Base-by-base conservation (phyloP, 2,329 filamentous ascomycete species). In the Ceratocystis ficicola region DNA sequence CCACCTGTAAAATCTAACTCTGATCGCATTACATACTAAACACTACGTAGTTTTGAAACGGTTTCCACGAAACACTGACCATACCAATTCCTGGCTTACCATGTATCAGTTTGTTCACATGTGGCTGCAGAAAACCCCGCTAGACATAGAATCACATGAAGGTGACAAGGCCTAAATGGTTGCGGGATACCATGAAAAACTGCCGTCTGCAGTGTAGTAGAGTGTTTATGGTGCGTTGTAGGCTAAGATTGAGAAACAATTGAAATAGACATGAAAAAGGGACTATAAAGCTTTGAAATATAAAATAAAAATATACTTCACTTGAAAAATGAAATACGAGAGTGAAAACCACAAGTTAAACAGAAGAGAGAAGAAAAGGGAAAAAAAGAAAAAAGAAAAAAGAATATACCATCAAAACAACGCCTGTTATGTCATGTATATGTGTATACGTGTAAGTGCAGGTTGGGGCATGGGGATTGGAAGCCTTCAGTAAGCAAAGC, bases 321-420 rank as follows among this genome's bases (percentile, higher is more conserved):
- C 10, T 41, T 41, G 36, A 4, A 41, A 5, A 41, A 41, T 41
- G 10, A 41, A 41, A 41, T 41, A 41, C 10, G 3, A 22, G 5
- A 22, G n/a, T 50, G 2, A 50, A 20, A 22, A 50, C n/a, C n/a
- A 50, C n/a, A 57, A 55, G 25, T 28, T 60, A 28, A 66, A 41
- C 12, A 41, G 10, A 15, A 41, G 3, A 48, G 50, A 67, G 12
- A 22, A 66, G 20, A 17, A 62, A 59, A 15, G n/a, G 32, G 41
- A 66, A 59, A 44, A 64, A 65, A 66, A 57, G 12, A 36, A 62
- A 64, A 12, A 62, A 46, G 30, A 15, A 36, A 55, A 66, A 1
- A 46, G 46, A 70, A 71, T n/a, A 68, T 55, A 44, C 20, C 28
- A 36, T 28, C 30, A 30, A 59, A 57, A 65, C 28, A 66, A 55